Percentiles rank a stretch among this genome's conserved stretches.
Evolutionary conservation across 257 asterid genomes (phyloP).

Genomic region (Leonotis leonurus): DNA sequence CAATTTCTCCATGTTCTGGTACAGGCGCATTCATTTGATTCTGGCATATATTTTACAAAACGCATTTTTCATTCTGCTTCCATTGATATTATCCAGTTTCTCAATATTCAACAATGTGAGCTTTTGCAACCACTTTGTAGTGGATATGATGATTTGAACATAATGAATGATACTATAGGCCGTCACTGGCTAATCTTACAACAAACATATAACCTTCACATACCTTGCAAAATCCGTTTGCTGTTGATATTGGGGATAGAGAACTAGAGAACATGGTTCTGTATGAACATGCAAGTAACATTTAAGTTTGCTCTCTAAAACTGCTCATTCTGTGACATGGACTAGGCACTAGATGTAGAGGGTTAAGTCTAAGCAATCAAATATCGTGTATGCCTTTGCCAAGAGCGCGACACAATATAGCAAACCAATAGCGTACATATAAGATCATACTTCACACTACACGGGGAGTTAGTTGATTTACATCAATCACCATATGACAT

Average conservation of each 20-base stretch:
- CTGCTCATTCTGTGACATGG: background rate
- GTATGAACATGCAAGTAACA: background rate
- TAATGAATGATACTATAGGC: too few species aligned
- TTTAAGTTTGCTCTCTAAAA: background rate
- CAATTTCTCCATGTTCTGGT: background rate
- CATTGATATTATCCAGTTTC: too few species aligned
- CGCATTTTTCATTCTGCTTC: too few species aligned
- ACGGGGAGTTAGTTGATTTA: conserved; percentile 8
- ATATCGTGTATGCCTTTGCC: background rate
- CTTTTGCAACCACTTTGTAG: too few species aligned
- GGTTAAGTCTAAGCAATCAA: background rate
- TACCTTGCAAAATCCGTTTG: background rate
- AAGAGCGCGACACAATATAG: background rate
- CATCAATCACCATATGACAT: conserved; percentile 9
- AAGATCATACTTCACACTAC: background rate
- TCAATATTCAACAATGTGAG: too few species aligned
- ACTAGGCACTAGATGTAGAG: background rate
- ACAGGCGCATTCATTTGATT: background rate
- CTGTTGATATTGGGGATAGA: background rate
- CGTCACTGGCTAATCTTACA: background rate
- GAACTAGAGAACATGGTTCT: background rate
- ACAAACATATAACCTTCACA: background rate
- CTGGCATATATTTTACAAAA: too few species aligned
- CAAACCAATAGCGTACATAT: background rate
- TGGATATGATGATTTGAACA: too few species aligned